Evolutionary conservation across 805 yeast genomes (phyloP), one percentile per base, ranked within the genome.

Genomic region (Pichia californica): DNA sequence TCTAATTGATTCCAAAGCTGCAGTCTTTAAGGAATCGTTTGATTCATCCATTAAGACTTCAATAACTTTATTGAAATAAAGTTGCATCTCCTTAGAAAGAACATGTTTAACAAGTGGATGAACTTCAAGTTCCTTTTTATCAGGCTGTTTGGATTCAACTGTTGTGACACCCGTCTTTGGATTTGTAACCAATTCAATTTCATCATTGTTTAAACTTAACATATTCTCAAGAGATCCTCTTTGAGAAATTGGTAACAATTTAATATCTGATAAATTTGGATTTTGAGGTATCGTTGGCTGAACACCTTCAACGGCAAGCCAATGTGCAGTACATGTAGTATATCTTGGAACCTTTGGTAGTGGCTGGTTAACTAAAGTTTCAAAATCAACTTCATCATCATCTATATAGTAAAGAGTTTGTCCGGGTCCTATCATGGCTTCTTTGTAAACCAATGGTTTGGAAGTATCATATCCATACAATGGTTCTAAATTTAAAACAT

Each of bases 241-340:
- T 34, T 80, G 72, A 25, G 79, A 70, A 5, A 95, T 88, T 16
- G 95, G 85, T 44, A 87, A 66, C 28, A 78, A 75, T 58, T 81
- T 79, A 49, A 91, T 81, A 53, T 89, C 97, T 40, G 79, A 72
- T 18, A 81, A 76, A 39, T 82, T 74, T 20, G 99, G 99, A 66
- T 93, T 93, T 64, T 94, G 99, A 2, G 97, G 95, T 43, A 93
- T 91, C 27, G 93, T 82, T 1, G 99, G 99, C 59, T 93, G 99
- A 8, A 93, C 95, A 45, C 99, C 99, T 64, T 93, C 99, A 42
- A 93, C 86, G 0, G 99, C 98, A 27, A 94, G 71, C 98, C 99
- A 91, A 61, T 85, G 95, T 6, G 97, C 95, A 0, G 98, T 88
- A 62, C 86, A 89, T 0, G 96, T 82, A 3, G 95, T 82, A 47